These are phyloP conservation scores for Rhododendron molle DNA, from an alignment of 148 eudicot species.

Conservation along the genomic window DNA sequence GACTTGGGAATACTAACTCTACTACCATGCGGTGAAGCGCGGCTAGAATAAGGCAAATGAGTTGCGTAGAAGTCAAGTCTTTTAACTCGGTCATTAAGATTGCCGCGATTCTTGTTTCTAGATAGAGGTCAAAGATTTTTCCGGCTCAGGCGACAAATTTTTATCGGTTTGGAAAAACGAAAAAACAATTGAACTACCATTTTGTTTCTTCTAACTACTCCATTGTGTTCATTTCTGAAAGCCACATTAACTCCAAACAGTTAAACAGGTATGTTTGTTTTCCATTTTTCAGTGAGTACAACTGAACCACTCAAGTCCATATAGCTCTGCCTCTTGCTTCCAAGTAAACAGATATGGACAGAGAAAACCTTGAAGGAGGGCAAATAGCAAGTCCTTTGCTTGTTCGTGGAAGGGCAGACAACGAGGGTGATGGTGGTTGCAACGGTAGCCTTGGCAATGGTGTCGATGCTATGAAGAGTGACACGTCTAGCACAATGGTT, in stretches of 20 bases:
- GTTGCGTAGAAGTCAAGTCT: too few species aligned
- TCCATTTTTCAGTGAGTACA: background rate
- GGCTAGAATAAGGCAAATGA: too few species aligned
- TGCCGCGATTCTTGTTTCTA: too few species aligned
- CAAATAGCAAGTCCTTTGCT: constrained; percentile 13
- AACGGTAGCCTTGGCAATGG: background rate
- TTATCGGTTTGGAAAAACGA: too few species aligned
- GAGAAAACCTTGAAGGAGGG: constrained; percentile 1
- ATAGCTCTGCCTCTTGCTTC: background rate
- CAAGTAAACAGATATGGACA: background rate
- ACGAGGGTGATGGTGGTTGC: background rate
- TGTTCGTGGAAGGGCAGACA: background rate
- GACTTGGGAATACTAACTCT: too few species aligned
- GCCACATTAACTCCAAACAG: background rate
- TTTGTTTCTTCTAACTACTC: background rate
- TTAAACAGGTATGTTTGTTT: background rate
- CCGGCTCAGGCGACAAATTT: too few species aligned
- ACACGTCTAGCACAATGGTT: constrained; percentile 18
- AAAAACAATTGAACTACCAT: background rate
- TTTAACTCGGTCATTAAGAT: too few species aligned
- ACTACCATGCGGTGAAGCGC: too few species aligned
- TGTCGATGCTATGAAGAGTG: background rate
- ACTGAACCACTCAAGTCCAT: background rate
- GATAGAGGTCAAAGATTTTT: too few species aligned
- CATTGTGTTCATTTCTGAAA: background rate